A percentile compares a stretch with the other conserved stretches of the same genome.
Evolutionary conservation across 2,329 filamentous ascomycete species (phyloP).

Genomic region (Cladosporium phlei): DNA sequence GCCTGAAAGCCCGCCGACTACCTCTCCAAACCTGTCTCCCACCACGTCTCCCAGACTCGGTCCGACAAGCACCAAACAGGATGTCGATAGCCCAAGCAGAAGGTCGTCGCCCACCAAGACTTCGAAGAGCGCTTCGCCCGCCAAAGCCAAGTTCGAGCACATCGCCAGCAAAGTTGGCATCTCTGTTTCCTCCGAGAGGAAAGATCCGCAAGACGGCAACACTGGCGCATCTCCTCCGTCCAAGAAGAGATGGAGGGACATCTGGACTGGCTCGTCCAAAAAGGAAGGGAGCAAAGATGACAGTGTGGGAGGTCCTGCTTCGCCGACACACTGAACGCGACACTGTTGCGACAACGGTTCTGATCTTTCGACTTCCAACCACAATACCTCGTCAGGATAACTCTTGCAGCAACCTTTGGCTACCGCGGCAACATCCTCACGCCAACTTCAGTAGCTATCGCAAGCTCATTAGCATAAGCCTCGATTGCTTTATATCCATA

Average conservation of each 20-base stretch:
- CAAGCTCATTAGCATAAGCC: too few species aligned
- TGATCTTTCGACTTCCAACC: background rate
- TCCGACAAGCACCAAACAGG: conserved; percentile 6
- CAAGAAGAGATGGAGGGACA: conserved; percentile 31
- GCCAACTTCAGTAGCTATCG: background rate
- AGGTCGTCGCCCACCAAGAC: conserved; percentile 16
- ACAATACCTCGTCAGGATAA: conserved; percentile 4
- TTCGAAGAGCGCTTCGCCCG: conserved; percentile 33
- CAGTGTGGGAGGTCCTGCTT: background rate
- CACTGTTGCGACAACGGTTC: background rate
- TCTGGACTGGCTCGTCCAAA: conserved; percentile 20
- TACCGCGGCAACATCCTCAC: background rate
- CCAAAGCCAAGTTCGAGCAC: conserved; percentile 44
- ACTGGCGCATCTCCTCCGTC: conserved; percentile 20
- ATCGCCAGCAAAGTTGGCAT: conserved; percentile 44
- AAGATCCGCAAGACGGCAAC: conserved; percentile 1
- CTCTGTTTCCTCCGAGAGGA: conserved; percentile 26
- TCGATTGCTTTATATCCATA: too few species aligned
- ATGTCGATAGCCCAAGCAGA: conserved; percentile 9
- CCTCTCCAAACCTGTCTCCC: conserved; percentile 21
- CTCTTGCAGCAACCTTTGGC: background rate
- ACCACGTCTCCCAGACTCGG: conserved; percentile 16
- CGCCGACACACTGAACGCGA: background rate
- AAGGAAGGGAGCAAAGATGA: conserved; percentile 1
- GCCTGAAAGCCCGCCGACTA: conserved; percentile 18